Evolutionary conservation across 768 basidiomycete genomes (phyloP), one percentile per base, ranked within the genome.

Genomic region (Candolleomyces aberdarensis): DNA sequence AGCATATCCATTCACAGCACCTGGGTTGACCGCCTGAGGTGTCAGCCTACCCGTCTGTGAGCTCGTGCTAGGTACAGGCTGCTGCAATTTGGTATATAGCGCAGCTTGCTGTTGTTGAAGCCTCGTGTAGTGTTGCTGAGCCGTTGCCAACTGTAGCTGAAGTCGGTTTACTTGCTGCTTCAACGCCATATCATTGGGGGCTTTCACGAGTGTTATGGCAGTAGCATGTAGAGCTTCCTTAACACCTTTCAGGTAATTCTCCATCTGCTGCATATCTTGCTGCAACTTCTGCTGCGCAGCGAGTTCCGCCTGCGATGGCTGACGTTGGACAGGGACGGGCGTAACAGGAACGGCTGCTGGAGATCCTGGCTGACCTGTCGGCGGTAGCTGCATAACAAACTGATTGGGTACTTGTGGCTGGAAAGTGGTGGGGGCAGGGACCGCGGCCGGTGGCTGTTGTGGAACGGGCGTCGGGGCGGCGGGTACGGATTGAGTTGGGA

Each of bases 401-500:
- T 59, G 50, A 39, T 57, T 13, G 14, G 47, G 7, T 22, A 29
- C 1, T 48, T 39, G 47, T 29, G 36, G 3, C 29, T 15, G 17
- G 19, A 26, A 50, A 15, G 50, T 8, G 26, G 19, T 47, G 46
- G 54, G 26, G 55, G 56, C 15, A 19, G 17, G 10, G 36, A 39
- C 41, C 26, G 53, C 22, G 49, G 51, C 13, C 39, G 22, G 15
- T 10, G 36, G 40, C 39, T 56, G 46, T 39, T 17, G 55, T 11
- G 43, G 53, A n/a, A 66, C 43, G 58, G 64, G 53, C 59, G 64
- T 55, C 46, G 64, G n/a, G 41, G 60, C 17, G 46, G 61, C 41
- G 62, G 67, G 56, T 41, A 63, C 52, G 51, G 39, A 19, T 53
- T 55, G 55, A 43, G 29, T 19, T 59, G 65, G 54, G 14, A 32